Conservation (phyloP, 768 basidiomycete genomes). For the Russula sp. region DNA sequence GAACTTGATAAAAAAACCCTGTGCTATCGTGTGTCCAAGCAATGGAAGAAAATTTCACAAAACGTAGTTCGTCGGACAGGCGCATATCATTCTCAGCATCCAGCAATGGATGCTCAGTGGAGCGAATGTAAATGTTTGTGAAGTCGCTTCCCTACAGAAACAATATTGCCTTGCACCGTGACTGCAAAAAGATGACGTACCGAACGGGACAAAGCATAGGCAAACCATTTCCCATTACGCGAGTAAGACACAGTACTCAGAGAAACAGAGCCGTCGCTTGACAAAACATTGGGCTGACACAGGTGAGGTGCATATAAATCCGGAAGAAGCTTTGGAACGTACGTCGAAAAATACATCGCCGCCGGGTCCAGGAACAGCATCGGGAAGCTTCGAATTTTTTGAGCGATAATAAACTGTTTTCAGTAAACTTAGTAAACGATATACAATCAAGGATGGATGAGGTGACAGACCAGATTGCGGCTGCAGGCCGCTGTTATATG, state of each 20-base stretch:
- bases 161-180: neutral
- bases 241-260: slow-evolving; percentile 61
- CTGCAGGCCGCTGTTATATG: slow-evolving; percentile 73
- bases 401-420: slow-evolving; percentile 61
- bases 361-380: slow-evolving; percentile 43
- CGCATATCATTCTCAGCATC: slow-evolving; percentile 46
- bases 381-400: slow-evolving; percentile 51
- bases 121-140: slow-evolving; percentile 63
- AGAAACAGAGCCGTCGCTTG: slow-evolving; percentile 69
- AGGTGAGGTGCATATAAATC: neutral
- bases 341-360: slow-evolving; percentile 82
- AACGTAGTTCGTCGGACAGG: slow-evolving; percentile 64
- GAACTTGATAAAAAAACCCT: slow-evolving; percentile 80
- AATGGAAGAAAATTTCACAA: slow-evolving; percentile 72
- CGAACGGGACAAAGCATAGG: slow-evolving; percentile 72
- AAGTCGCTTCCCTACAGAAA: slow-evolving; percentile 67
- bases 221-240: slow-evolving; percentile 62
- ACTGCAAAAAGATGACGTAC: slow-evolving; percentile 40
- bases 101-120: slow-evolving; percentile 56
- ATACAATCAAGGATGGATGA: neutral
- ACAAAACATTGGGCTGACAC: slow-evolving; percentile 62
- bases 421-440: neutral
- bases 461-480: slow-evolving; percentile 48
- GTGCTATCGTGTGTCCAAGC: slow-evolving; percentile 75
- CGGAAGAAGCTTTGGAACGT: slow-evolving; percentile 30